Percentiles rank a stretch among this genome's conserved stretches.
Conservation (phyloP, 2,329 filamentous ascomycete species). For the Pezicula neosporulosa region DNA sequence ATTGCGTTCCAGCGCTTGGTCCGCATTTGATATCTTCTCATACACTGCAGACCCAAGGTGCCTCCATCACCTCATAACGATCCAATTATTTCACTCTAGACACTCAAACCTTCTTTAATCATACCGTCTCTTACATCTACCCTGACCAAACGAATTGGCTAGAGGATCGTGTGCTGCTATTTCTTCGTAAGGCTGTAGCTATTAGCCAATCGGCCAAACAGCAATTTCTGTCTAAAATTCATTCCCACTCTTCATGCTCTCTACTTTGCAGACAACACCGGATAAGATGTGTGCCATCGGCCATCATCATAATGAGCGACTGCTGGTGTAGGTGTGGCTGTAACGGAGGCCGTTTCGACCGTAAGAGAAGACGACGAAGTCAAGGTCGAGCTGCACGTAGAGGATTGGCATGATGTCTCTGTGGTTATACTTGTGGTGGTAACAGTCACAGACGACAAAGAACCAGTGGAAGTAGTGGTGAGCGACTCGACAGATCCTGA, state of each 20-base stretch:
- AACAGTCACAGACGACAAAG: too few species aligned
- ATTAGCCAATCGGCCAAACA: not conserved
- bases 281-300: constrained; percentile 27
- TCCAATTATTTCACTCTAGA: not conserved
- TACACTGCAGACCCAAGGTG: not conserved
- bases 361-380: not conserved
- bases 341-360: constrained; percentile 1
- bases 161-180: not conserved
- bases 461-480: too few species aligned
- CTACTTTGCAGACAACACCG: constrained; percentile 13
- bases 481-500: too few species aligned
- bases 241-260: not conserved
- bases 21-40: constrained; percentile 9
- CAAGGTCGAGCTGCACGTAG: constrained; percentile 10
- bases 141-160: too few species aligned
- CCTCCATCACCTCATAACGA: not conserved
- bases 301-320: constrained; percentile 22
- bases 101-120: not conserved
- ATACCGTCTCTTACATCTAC: too few species aligned
- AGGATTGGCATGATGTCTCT: too few species aligned
- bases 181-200: not conserved
- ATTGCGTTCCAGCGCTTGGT: constrained; percentile 28
- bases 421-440: too few species aligned
- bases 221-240: not conserved
- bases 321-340: constrained; percentile 4